Conservation (phyloP, 1,139 yeast species). For the Nakaseomyces bracarensis region DNA sequence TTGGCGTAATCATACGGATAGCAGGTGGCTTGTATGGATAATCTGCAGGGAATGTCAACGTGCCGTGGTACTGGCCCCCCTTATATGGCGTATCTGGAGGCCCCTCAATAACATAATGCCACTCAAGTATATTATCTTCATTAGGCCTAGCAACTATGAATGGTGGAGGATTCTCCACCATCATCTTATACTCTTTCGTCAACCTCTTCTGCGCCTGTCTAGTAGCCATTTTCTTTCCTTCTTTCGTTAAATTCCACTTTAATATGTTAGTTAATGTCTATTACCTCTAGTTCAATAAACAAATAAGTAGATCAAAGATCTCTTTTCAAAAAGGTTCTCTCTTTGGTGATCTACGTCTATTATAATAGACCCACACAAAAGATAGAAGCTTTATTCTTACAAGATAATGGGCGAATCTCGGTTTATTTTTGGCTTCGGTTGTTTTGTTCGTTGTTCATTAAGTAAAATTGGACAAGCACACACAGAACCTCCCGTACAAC, state of each 20-base stretch:
- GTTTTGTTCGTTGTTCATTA: too few species aligned
- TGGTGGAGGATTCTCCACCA: conserved; percentile 73
- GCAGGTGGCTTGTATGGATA: conserved; percentile 93
- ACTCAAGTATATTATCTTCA: conserved; percentile 63
- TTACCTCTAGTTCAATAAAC: too few species aligned
- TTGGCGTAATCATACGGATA: conserved; percentile 82
- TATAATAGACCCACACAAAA: too few species aligned
- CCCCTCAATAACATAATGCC: conserved; percentile 49
- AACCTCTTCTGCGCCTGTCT: conserved; percentile 43
- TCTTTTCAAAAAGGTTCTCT: not conserved
- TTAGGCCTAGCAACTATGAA: conserved; percentile 75
- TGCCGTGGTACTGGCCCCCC: conserved; percentile 86
- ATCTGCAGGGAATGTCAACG: conserved; percentile 71
- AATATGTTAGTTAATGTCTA: too few species aligned
- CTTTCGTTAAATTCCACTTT: not conserved
- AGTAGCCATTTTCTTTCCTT: conserved; percentile 40
- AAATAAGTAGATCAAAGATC: not conserved
- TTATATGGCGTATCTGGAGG: conserved; percentile 82
- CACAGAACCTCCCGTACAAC: too few species aligned
- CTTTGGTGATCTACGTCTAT: too few species aligned
- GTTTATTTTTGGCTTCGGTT: too few species aligned
- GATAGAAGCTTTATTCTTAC: too few species aligned
- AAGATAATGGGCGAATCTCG: too few species aligned
- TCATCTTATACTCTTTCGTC: conserved; percentile 69
- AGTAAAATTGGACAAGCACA: too few species aligned